Base-by-base conservation (phyloP, 164 flowering plant genomes). In the Vitis rotundifolia region DNA sequence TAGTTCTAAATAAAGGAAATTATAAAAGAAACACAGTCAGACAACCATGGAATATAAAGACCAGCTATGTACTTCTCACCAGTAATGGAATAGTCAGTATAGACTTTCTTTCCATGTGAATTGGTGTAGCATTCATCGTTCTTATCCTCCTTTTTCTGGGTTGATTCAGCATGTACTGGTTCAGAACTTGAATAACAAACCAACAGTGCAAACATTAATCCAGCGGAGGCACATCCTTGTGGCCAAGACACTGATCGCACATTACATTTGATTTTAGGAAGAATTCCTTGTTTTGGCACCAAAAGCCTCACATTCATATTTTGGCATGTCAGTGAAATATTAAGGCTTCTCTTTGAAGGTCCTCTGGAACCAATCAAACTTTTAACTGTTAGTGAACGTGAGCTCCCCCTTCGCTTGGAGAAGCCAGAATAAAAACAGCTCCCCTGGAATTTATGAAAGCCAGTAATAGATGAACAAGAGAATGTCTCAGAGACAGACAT, bases 81-180 rank as follows among this genome's bases (percentile, higher is more conserved):
- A 61, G 83, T 95, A 63, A 95, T 73, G 28, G 92, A 87, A 75
- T 89, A 95, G 76, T 91, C 85, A 49, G 90, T 86, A 72, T 83
- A 80, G 16, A 91, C 97, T 75, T 82, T 85, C 78, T 95, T 95
- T 56, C 95, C 96, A 78, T 89, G 91, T 22, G 86, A 80, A 73
- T 66, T 37, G 7, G 57, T 67, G 63, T 69, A 54, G 2, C 78
- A 59, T 73, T 71, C 72, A 37, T 75, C 79, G 12, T 78, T 77
- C 14, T 75, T 61, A 55, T 71, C 75, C 8, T 74, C 71, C 55
- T 83, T 73, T 6, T 61, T 63, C 52, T 51, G 73, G 16, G 80
- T 59, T 70, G 86, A 82, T 81, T 89, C 93, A 56, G 92, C 88
- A 79, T 83, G 78, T 19, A 73, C 85, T 67, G 90, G 83, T 69